Percentiles rank a stretch among this genome's conserved stretches.
phyloP scores from a whole-genome alignment of 139 green algal genomes.

The Volvox reticuliferus region DNA sequence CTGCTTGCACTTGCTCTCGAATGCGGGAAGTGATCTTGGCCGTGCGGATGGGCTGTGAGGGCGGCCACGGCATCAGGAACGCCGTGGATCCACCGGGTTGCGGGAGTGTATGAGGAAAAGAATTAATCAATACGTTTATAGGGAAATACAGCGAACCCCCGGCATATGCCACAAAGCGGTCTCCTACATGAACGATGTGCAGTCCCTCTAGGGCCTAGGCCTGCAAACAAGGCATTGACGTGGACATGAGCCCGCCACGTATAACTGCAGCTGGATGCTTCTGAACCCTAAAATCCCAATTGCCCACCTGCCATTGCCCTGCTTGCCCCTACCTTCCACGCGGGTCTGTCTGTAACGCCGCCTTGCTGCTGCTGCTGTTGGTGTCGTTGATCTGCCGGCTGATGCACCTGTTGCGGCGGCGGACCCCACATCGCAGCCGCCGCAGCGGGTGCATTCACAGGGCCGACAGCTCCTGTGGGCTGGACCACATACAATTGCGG shows the following conservation, averaged over 20 bases:
- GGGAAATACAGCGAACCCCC: too few relatives aligned
- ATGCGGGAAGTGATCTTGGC: conserved; percentile 25
- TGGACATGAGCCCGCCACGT: too few relatives aligned
- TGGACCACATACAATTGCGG: conserved; percentile 39
- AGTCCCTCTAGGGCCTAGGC: too few relatives aligned
- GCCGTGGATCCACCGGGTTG: too few relatives aligned
- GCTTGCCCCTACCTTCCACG: neutral
- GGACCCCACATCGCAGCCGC: neutral
- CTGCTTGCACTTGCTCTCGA: conserved; percentile 32
- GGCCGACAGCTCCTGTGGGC: neutral
- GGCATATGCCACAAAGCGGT: too few relatives aligned
- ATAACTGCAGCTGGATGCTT: too few relatives aligned
- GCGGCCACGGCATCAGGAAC: too few relatives aligned
- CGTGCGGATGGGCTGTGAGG: conserved; percentile 14
- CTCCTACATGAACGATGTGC: too few relatives aligned
- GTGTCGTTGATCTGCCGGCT: neutral
- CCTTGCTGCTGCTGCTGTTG: conserved; percentile 16
- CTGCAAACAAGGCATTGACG: too few relatives aligned
- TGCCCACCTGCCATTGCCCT: neutral
- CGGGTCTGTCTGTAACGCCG: neutral
- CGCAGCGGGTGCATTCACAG: neutral
- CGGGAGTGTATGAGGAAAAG: too few relatives aligned
- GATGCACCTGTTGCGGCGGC: neutral
- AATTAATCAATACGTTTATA: too few relatives aligned
- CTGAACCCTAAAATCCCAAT: too few relatives aligned